A percentile compares a stretch with the other conserved stretches of the same genome.
These are phyloP conservation scores for Trichophyton simii DNA, from an alignment of 2,329 filamentous ascomycete species.

Conservation along the genomic window DNA sequence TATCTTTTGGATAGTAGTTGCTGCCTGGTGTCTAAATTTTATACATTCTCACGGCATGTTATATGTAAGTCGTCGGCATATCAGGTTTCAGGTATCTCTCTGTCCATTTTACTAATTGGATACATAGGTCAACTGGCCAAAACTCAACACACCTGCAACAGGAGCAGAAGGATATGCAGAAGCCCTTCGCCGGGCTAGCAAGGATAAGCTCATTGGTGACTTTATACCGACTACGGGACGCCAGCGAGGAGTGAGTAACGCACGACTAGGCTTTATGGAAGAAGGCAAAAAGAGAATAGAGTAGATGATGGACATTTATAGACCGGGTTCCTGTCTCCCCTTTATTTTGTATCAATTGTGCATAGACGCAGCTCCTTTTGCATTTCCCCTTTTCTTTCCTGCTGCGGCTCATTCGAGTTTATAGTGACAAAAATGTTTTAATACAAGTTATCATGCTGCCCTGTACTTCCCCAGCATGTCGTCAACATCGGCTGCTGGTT, in stretches of 20 bases:
- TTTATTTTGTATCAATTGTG: not conserved
- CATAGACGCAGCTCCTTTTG: not conserved
- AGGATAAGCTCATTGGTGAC: slow-evolving; percentile 67
- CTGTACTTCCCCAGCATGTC: not conserved
- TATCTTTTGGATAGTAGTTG: slow-evolving; percentile 60
- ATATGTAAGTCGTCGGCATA: slow-evolving; percentile 55
- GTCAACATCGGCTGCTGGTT: too few relatives aligned
- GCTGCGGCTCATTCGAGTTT: not conserved
- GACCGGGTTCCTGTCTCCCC: not conserved
- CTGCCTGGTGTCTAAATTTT: slow-evolving; percentile 61
- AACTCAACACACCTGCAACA: slow-evolving; percentile 77
- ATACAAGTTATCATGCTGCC: not conserved
- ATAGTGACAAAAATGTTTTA: not conserved
- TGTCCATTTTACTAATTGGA: not conserved
- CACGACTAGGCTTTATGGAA: slow-evolving; percentile 71
- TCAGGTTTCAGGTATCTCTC: not conserved
- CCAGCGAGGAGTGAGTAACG: slow-evolving; percentile 72
- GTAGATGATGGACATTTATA: slow-evolving; percentile 16
- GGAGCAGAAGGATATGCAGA: slow-evolving; percentile 82
- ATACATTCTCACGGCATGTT: slow-evolving; percentile 77
- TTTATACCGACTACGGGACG: slow-evolving; percentile 53
- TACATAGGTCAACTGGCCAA: slow-evolving; percentile 91
- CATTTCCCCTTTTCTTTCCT: not conserved
- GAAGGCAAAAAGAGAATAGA: slow-evolving; percentile 99
- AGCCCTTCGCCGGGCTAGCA: slow-evolving; percentile 66